These are phyloP conservation scores for Avena sativa DNA, from an alignment of 176 grass and related monocot species.

Conservation along the genomic window DNA sequence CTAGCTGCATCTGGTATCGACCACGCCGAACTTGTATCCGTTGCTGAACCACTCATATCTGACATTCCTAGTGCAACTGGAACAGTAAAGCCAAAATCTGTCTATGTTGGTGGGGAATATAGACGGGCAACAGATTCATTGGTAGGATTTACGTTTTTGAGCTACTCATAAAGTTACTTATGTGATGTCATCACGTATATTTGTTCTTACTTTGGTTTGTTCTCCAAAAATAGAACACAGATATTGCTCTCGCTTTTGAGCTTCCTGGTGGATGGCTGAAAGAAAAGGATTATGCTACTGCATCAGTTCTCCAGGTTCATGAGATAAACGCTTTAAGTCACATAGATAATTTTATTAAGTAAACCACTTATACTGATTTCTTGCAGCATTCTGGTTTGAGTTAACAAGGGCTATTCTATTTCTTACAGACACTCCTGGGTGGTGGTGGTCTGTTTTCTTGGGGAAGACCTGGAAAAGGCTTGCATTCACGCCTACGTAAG, in stretches of 20 bases:
- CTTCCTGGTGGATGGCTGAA: constrained; percentile 90
- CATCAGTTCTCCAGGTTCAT: constrained; percentile 82
- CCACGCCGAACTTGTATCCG: constrained; percentile 75
- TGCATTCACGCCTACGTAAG: constrained; percentile 77
- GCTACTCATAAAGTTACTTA: constrained; percentile 17
- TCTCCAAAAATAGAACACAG: constrained; percentile 61
- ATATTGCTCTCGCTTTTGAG: constrained; percentile 92
- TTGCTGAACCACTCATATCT: constrained; percentile 81
- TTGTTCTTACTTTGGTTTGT: constrained; percentile 33
- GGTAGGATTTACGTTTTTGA: constrained; percentile 50
- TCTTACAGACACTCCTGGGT: constrained; percentile 82
- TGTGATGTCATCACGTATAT: constrained; percentile 22
- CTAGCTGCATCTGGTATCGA: constrained; percentile 89
- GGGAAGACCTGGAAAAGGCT: constrained; percentile 89
- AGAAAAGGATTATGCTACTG: constrained; percentile 69
- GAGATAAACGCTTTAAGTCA: constrained; percentile 1
- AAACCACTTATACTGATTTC: constrained; percentile 15
- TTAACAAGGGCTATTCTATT: constrained; percentile 4
- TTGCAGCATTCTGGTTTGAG: neutral
- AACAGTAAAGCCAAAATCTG: constrained; percentile 70
- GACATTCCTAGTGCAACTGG: constrained; percentile 63
- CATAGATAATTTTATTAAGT: neutral
- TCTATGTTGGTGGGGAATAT: constrained; percentile 86
- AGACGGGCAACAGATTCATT: constrained; percentile 67
- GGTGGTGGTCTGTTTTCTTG: constrained; percentile 79